These are phyloP conservation scores for Aspergillus sp. DNA, from an alignment of 2,329 filamentous ascomycete genomes.

Conservation along the genomic window DNA sequence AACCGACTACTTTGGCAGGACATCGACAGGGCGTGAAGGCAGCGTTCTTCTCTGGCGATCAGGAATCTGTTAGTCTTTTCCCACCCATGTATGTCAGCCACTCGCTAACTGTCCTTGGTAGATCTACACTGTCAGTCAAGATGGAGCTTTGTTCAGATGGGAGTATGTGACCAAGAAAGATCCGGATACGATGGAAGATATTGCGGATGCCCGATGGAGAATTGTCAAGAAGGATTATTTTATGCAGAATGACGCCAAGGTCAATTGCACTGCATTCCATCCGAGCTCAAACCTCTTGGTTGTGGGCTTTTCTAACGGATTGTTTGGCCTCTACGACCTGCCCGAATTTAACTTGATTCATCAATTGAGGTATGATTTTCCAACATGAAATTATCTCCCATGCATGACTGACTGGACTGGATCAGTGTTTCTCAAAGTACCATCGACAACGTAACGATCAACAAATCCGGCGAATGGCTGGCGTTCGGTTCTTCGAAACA, in stretches of 20 bases:
- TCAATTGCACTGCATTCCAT: slow-evolving; percentile 89
- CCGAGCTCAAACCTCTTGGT: slow-evolving; percentile 85
- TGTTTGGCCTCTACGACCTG: slow-evolving; percentile 92
- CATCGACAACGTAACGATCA: slow-evolving; percentile 91
- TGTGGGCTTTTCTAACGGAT: slow-evolving; percentile 88
- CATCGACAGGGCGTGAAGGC: slow-evolving; percentile 85
- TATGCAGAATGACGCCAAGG: slow-evolving; percentile 80
- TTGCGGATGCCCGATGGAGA: slow-evolving; percentile 75
- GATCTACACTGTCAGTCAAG: slow-evolving; percentile 94
- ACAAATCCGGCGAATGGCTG: slow-evolving; percentile 92
- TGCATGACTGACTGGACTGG: slow-evolving; percentile 10
- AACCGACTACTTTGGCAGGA: slow-evolving; percentile 81
- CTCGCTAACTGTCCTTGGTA: slow-evolving; percentile 19
- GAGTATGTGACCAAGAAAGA: slow-evolving; percentile 66
- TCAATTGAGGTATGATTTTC: slow-evolving; percentile 52
- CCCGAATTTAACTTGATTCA: slow-evolving; percentile 96
- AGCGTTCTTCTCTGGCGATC: slow-evolving; percentile 95
- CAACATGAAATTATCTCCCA: too few relatives aligned
- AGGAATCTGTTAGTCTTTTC: slow-evolving; percentile 62
- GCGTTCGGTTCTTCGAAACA: slow-evolving; percentile 94
- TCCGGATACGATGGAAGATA: slow-evolving; percentile 56
- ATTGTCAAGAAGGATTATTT: slow-evolving; percentile 92
- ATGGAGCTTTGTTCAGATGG: slow-evolving; percentile 95
- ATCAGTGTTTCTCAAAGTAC: slow-evolving; percentile 91
- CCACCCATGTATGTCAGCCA: too few relatives aligned